Evolutionary conservation across 176 grass and related monocot genomes (phyloP), one percentile per base, ranked within the genome.

Genomic region (Phoenix roebelenii): DNA sequence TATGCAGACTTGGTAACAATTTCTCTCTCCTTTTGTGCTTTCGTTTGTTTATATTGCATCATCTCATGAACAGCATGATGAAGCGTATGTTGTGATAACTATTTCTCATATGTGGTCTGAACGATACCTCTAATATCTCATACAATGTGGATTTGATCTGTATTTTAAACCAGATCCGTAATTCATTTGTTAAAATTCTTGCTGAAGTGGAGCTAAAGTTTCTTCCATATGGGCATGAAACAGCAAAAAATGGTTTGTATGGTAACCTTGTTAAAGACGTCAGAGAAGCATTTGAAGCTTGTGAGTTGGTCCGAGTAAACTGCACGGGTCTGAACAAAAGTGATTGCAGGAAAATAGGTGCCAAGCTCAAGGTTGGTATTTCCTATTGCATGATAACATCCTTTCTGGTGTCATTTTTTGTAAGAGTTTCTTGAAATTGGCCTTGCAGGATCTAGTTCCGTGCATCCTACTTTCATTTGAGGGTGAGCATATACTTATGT

Each of bases 201-300:
- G 2, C 17, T 55, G 3, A 35, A 6, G 18, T 3, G n/a, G 19
- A 19, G 20, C 56, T 18, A 23, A 26, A 51, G 17, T 19, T 64
- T 74, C 52, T 44, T 3, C 22, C 30, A 68, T 61, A 60, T 55
- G 15, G 82, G 35, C 22, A 23, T 70, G 51, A 19, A 57, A 65
- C 48, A 90, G 86, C 86, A 25, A 95, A 90, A 90, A 96, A 96
- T 86, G 91, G 91, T 74, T 80, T 90, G 25, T 96, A 96, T 59
- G 52, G 14, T 74, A 82, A 85, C 61, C 91, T 96, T 74, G 72
- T 80, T 57, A 60, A 72, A 49, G 77, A 90, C 74, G 75, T 90
- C 26, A 76, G 80, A 81, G 91, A 96, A 75, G 91, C 91, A 67
- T 90, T 90, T 82, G 86, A 85, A 74, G 86, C 80, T n/a, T 96